These are phyloP conservation scores for Penicillium sp. DNA, from an alignment of 2,329 filamentous ascomycete species.

Conservation along the genomic window DNA sequence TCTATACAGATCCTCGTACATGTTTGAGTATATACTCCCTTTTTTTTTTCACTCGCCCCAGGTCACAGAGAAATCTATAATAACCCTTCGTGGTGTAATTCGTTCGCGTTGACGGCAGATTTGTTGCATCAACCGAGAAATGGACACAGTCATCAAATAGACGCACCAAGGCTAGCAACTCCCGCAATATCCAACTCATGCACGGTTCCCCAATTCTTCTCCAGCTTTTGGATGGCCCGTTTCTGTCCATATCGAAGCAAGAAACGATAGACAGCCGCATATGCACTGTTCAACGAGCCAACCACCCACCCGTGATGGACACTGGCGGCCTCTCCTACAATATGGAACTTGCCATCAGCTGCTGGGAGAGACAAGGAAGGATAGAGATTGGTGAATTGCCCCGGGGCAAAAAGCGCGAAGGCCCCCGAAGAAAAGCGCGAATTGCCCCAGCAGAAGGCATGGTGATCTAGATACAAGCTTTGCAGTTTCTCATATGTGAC, in stretches of 20 bases:
- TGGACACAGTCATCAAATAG: background rate
- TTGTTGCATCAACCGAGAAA: background rate
- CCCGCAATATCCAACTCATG: background rate
- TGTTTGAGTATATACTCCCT: background rate
- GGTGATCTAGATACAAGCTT: background rate
- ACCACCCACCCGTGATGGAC: conserved; percentile 21
- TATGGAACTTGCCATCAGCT: conserved; percentile 4
- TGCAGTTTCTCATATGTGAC: background rate
- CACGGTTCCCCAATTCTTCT: background rate
- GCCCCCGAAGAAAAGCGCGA: background rate
- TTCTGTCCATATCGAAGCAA: background rate
- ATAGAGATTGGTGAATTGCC: background rate
- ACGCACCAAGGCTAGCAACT: background rate
- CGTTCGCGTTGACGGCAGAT: background rate
- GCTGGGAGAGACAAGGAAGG: background rate
- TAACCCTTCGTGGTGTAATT: background rate
- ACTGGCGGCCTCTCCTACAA: conserved; percentile 17
- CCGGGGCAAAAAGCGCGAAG: background rate
- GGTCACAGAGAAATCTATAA: background rate
- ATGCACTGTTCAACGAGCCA: conserved; percentile 18
- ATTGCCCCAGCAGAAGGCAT: background rate
- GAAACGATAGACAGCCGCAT: background rate
- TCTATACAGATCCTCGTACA: background rate
- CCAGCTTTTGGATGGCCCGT: background rate
- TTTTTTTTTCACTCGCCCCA: background rate